Percentiles rank a stretch among this genome's conserved stretches.
phyloP scores from a whole-genome alignment of 164 flowering plant species.

The Stephania japonica region DNA sequence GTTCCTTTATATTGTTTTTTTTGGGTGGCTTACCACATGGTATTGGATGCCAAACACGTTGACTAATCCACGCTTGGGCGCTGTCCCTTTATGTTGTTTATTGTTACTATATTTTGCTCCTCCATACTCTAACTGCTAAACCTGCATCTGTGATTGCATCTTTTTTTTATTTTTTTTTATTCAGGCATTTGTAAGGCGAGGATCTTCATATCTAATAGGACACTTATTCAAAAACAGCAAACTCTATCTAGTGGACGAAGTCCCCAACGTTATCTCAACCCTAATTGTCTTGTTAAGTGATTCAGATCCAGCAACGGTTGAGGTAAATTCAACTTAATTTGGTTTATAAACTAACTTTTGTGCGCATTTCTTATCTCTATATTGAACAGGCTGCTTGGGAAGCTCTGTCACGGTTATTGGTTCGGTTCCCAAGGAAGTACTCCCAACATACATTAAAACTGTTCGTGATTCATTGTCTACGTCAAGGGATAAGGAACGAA shows the following conservation, averaged over 20 bases:
- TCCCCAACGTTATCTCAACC: conserved; percentile 81
- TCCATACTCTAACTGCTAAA: not conserved
- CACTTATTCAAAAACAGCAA: conserved; percentile 91
- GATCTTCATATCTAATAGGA: conserved; percentile 78
- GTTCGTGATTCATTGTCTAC: conserved; percentile 98
- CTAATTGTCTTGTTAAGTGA: conserved; percentile 84
- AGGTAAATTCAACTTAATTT: conserved; percentile 33
- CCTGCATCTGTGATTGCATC: not conserved
- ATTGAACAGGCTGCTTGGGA: conserved; percentile 83
- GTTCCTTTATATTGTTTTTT: not conserved
- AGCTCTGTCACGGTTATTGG: conserved; percentile 77
- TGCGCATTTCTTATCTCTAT: conserved; percentile 8
- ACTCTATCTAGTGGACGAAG: conserved; percentile 90
- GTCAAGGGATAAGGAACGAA: conserved; percentile 85
- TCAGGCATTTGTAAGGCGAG: conserved; percentile 73
- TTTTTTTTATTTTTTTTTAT: conserved; percentile 10
- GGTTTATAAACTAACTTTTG: not conserved
- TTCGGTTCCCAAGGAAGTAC: conserved; percentile 89
- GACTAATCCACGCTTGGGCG: no score
- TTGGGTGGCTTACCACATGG: no score
- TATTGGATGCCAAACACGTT: no score
- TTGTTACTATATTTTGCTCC: not conserved
- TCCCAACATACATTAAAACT: conserved; percentile 79
- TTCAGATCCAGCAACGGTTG: conserved; percentile 74
- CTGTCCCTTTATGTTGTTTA: not conserved